Evolutionary conservation across 345 rosid genomes (phyloP).

Genomic region (Eucalyptus viminalis): DNA sequence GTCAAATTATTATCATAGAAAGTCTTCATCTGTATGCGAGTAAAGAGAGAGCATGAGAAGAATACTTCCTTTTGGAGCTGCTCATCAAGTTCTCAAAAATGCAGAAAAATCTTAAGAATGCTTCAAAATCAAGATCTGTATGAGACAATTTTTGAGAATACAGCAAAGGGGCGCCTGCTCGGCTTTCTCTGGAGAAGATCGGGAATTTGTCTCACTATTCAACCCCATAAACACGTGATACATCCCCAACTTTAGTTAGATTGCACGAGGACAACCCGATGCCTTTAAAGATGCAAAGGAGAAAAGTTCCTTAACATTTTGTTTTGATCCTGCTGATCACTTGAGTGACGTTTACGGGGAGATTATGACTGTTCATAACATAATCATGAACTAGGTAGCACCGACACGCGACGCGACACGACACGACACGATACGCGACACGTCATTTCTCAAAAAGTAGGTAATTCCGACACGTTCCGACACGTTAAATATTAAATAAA

Average conservation of each 20-base stretch:
- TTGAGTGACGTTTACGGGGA: neutral
- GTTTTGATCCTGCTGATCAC: neutral
- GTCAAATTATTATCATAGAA: neutral
- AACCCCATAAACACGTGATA: neutral
- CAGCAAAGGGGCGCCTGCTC: neutral
- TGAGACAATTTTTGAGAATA: neutral
- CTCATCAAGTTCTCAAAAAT: neutral
- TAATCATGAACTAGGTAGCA: neutral
- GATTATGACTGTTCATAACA: neutral
- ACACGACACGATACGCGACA: no score
- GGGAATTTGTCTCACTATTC: neutral
- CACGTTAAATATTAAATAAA: no score
- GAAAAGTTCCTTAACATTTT: neutral
- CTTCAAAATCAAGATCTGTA: neutral
- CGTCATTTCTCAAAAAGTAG: no score
- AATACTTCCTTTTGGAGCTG: neutral
- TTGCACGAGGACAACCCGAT: neutral
- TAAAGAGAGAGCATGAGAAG: neutral
- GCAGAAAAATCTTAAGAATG: neutral
- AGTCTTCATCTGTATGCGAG: neutral
- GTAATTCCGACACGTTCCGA: no score
- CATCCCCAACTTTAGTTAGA: neutral
- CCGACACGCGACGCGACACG: no score
- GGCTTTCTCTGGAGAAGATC: neutral
- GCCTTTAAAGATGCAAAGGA: neutral